These are phyloP conservation scores for Hypomyces perniciosus DNA, from an alignment of 2,329 filamentous ascomycete genomes.

Conservation along the genomic window DNA sequence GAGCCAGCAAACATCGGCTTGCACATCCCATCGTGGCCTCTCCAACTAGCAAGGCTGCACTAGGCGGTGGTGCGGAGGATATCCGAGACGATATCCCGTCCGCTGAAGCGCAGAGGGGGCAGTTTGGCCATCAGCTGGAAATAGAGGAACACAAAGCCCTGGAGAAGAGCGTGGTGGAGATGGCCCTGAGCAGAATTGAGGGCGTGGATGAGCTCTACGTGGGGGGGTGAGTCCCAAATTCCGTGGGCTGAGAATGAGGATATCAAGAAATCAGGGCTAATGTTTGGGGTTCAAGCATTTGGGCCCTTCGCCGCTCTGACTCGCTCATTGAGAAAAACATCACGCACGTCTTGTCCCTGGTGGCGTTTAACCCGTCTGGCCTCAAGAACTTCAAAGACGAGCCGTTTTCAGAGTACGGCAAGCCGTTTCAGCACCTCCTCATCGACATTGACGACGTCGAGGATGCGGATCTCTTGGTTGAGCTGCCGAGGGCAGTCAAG, in stretches of 20 bases:
- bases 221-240: constrained; percentile 28
- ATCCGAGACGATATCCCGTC: constrained; percentile 4
- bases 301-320: constrained; percentile 66
- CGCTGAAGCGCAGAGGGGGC: constrained; percentile 10
- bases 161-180: constrained; percentile 28
- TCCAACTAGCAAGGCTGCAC: not conserved
- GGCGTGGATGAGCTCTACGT: constrained; percentile 37
- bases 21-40: constrained; percentile 2
- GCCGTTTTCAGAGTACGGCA: constrained; percentile 42
- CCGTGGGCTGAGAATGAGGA: not conserved
- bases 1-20: not conserved
- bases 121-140: constrained; percentile 12
- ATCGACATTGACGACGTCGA: constrained; percentile 89
- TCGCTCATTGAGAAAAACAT: constrained; percentile 68
- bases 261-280: not conserved
- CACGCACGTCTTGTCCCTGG: constrained; percentile 84
- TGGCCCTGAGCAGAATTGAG: constrained; percentile 39
- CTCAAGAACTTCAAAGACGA: constrained; percentile 43
- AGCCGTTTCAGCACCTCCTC: constrained; percentile 63
- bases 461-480: constrained; percentile 77
- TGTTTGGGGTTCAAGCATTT: constrained; percentile 52
- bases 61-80: not conserved
- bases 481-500: constrained; percentile 69
- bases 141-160: constrained; percentile 13
- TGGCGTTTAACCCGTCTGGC: constrained; percentile 46